A percentile compares a stretch with the other conserved stretches of the same genome.
Conservation (phyloP, 257 asterid genomes). For the Lycium barbarum region DNA sequence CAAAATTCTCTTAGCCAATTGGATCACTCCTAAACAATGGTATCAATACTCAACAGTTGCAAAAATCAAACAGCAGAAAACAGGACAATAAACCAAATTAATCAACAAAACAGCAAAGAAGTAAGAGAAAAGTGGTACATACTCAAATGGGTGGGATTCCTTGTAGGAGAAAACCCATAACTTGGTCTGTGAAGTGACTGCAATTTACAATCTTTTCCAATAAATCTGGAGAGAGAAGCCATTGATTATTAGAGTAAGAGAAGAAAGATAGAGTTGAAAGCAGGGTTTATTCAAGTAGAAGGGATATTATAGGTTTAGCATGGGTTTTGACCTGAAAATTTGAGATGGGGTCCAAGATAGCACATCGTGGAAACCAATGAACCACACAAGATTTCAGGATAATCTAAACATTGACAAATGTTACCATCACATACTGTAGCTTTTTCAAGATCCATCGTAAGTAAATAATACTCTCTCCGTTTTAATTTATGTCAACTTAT, state of each 20-base stretch:
- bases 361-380: conserved; percentile 45
- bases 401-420: background rate
- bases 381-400: conserved; percentile 33
- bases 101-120: background rate
- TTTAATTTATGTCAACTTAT: no score
- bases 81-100: background rate
- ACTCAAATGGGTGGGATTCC: conserved; percentile 38
- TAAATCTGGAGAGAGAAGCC: conserved; percentile 53
- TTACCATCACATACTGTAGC: no score
- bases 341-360: conserved; percentile 19
- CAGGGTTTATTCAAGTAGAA: conserved; percentile 19
- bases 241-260: conserved; percentile 27
- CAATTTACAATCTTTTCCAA: conserved; percentile 39
- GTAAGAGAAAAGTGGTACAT: conserved; percentile 17
- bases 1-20: background rate
- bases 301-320: background rate
- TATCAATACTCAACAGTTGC: background rate
- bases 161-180: conserved; percentile 33
- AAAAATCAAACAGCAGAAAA: background rate
- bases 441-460: no score
- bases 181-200: conserved; percentile 29
- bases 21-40: background rate
- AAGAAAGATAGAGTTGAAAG: background rate
- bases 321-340: background rate
- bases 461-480: no score